These are phyloP conservation scores for Parietaria judaica DNA, from an alignment of 306 rosid species.

Conservation along the genomic window DNA sequence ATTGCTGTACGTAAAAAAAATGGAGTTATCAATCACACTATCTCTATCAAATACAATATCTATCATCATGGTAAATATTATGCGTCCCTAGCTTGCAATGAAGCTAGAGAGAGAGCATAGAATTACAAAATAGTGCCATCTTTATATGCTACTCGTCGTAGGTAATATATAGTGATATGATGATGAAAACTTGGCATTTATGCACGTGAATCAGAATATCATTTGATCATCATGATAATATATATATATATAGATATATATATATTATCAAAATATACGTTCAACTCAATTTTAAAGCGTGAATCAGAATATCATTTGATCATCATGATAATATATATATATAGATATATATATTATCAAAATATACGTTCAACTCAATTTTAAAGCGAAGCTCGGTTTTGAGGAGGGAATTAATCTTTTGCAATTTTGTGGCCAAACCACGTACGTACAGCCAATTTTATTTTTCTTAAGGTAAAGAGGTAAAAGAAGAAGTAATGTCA, in stretches of 20 bases:
- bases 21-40: too few species aligned
- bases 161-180: background rate
- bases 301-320: background rate
- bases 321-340: background rate
- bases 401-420: conserved; percentile 5
- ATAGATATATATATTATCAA: too few species aligned
- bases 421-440: conserved; percentile 2
- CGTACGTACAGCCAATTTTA: background rate
- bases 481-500: background rate
- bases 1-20: too few species aligned
- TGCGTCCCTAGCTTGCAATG: too few species aligned
- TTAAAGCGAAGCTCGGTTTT: too few species aligned
- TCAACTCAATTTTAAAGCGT: too few species aligned
- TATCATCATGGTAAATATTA: too few species aligned
- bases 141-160: too few species aligned
- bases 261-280: background rate
- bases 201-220: background rate
- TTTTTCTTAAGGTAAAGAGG: conserved; percentile 13
- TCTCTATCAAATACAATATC: too few species aligned
- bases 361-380: background rate
- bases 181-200: background rate
- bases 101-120: too few species aligned
- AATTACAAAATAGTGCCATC: too few species aligned
- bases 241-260: background rate
- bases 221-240: background rate